Percentiles rank a stretch among this genome's conserved stretches.
These are phyloP conservation scores for Rhizopogon vulgaris DNA, from an alignment of 768 basidiomycete species.

Conservation along the genomic window DNA sequence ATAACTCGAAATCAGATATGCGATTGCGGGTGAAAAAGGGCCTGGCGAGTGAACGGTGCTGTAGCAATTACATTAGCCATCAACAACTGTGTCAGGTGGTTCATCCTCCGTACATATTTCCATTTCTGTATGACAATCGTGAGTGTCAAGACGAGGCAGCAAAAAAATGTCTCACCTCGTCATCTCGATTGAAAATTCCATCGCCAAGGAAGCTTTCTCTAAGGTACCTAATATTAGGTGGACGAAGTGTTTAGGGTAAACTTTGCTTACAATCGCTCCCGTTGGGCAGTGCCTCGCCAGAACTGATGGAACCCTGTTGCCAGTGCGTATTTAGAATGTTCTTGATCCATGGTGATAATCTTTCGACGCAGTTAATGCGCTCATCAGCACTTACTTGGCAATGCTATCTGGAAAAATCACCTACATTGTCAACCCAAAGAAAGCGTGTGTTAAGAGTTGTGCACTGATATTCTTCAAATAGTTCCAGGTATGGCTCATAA, in stretches of 20 bases:
- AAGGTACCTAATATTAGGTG: constrained; percentile 6
- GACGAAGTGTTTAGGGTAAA: not conserved
- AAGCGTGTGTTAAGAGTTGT: constrained; percentile 66
- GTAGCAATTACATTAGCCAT: constrained; percentile 7
- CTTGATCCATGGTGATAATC: constrained; percentile 74
- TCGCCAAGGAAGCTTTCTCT: constrained; percentile 56
- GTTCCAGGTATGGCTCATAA: constrained; percentile 54
- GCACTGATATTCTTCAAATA: constrained; percentile 65
- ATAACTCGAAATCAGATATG: constrained; percentile 61
- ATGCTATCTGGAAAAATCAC: constrained; percentile 17
- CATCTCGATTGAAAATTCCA: constrained; percentile 76
- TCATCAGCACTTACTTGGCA: not conserved
- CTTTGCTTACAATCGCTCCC: constrained; percentile 55
- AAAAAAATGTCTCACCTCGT: constrained; percentile 38
- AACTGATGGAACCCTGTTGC: constrained; percentile 63
- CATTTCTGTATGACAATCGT: constrained; percentile 36
- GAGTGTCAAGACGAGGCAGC: not conserved
- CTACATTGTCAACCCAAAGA: constrained; percentile 63
- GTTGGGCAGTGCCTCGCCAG: constrained; percentile 58
- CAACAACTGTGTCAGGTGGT: not conserved
- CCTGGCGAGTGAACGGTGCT: constrained; percentile 64
- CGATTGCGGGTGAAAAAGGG: constrained; percentile 75
- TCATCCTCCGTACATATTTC: constrained; percentile 47
- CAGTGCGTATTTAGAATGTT: constrained; percentile 58
- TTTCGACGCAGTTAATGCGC: constrained; percentile 16